Percentiles rank a stretch among this genome's conserved stretches.
Evolutionary conservation across 192 early-diverging fungal species (phyloP).

Genomic region (Coemansia sp.): DNA sequence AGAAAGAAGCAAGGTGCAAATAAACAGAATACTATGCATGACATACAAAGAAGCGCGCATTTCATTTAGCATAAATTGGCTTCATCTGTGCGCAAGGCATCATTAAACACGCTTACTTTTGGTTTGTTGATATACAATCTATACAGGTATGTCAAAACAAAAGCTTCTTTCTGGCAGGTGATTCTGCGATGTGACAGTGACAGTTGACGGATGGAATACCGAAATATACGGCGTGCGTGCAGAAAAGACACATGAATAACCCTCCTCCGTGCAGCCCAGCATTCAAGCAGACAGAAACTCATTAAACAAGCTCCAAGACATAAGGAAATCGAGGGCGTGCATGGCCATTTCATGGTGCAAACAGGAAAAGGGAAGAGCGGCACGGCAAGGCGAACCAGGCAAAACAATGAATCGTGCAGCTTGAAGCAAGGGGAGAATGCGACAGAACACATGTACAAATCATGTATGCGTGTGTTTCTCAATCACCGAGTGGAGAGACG

Average conservation of each 20-base stretch:
- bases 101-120: slow-evolving; percentile 9
- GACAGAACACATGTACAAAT: slow-evolving; percentile 8
- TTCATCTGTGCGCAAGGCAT: slow-evolving; percentile 18
- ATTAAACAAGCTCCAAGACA: neutral
- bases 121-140: neutral
- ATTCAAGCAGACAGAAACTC: neutral
- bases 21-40: neutral
- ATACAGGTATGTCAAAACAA: neutral
- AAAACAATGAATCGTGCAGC: neutral
- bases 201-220: neutral
- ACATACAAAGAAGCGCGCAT: neutral
- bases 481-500: slow-evolving; percentile 19
- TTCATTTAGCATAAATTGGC: slow-evolving; percentile 22
- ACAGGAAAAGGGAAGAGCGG: neutral
- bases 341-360: neutral
- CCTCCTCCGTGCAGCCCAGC: neutral
- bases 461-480: slow-evolving; percentile 17
- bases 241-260: slow-evolving; percentile 11
- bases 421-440: neutral
- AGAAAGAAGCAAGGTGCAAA: neutral
- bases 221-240: neutral
- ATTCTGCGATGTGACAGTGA: neutral
- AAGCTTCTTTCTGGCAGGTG: neutral
- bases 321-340: neutral
- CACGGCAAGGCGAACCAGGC: neutral